Evolutionary conservation across 441 rosid genomes (phyloP).

Genomic region (Lepidium campestre): DNA sequence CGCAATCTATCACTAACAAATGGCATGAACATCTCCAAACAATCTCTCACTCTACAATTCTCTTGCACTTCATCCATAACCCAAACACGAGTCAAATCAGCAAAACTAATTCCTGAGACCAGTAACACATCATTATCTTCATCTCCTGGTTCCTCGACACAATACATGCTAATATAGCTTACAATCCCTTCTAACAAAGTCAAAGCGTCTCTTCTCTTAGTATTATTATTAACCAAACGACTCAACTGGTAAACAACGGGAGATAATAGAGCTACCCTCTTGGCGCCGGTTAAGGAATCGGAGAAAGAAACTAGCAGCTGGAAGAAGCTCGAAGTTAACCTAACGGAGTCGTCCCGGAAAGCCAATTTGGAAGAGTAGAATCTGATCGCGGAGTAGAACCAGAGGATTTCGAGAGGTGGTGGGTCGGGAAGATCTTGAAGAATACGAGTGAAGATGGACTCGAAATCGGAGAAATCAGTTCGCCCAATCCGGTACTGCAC

Average conservation of each 20-base stretch:
- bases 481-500: conserved; percentile 41
- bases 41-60: conserved; percentile 25
- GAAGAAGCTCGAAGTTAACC: conserved; percentile 37
- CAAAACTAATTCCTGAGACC: conserved; percentile 37
- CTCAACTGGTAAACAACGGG: conserved; percentile 54
- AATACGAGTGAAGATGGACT: conserved; percentile 54
- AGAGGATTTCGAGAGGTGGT: conserved; percentile 45
- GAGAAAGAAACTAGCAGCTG: conserved; percentile 53
- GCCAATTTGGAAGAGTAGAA: conserved; percentile 34
- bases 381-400: conserved; percentile 62
- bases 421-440: conserved; percentile 49
- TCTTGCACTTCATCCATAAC: conserved; percentile 37
- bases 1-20: conserved; percentile 38
- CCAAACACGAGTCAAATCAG: conserved; percentile 51
- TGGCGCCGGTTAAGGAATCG: conserved; percentile 35
- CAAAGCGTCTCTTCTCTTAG: conserved; percentile 37
- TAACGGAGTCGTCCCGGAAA: conserved; percentile 18
- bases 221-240: conserved; percentile 4
- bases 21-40: conserved; percentile 48
- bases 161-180: conserved; percentile 47
- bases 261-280: conserved; percentile 47
- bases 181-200: conserved; percentile 45
- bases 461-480: conserved; percentile 54
- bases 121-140: conserved; percentile 28
- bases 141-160: conserved; percentile 10